Evolutionary conservation across 805 yeast species (phyloP).

Genomic region (Pichia cephalocereana): DNA sequence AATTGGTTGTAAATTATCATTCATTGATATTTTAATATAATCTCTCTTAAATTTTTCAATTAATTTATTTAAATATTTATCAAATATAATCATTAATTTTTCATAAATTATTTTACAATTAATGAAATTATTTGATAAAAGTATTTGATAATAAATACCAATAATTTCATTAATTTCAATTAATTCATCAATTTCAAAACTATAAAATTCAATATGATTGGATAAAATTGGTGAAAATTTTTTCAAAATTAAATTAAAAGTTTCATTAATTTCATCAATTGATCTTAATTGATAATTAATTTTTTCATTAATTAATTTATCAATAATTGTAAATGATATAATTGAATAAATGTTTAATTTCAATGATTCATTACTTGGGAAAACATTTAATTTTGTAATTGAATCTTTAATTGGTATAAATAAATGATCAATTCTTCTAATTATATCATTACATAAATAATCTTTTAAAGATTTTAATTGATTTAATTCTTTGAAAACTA

Average conservation of each 20-base stretch:
- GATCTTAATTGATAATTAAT: constrained; percentile 59
- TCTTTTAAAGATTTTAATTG: constrained; percentile 51
- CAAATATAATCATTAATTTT: constrained; percentile 51
- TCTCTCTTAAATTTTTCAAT: constrained; percentile 48
- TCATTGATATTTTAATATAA: constrained; percentile 53
- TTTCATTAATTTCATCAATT: constrained; percentile 52
- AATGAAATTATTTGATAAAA: constrained; percentile 59
- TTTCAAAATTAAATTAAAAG: constrained; percentile 63
- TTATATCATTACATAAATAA: constrained; percentile 63
- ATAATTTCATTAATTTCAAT: constrained; percentile 49
- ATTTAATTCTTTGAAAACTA: constrained; percentile 70
- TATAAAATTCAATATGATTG: constrained; percentile 34
- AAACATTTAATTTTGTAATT: constrained; percentile 19
- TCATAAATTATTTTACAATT: constrained; percentile 49
- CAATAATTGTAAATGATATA: constrained; percentile 70
- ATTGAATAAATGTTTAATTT: constrained; percentile 51
- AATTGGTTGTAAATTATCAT: constrained; percentile 87
- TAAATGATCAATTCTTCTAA: constrained; percentile 58
- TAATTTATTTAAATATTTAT: constrained; percentile 48
- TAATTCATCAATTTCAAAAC: constrained; percentile 35
- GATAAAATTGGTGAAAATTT: constrained; percentile 53
- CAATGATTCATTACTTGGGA: constrained; percentile 34
- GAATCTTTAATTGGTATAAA: constrained; percentile 51
- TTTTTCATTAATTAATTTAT: constrained; percentile 53
- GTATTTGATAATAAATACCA: constrained; percentile 64